Evolutionary conservation across 2,329 filamentous ascomycete species (phyloP), one percentile per base, ranked within the genome.

Genomic region (Sporothrix luriei): DNA sequence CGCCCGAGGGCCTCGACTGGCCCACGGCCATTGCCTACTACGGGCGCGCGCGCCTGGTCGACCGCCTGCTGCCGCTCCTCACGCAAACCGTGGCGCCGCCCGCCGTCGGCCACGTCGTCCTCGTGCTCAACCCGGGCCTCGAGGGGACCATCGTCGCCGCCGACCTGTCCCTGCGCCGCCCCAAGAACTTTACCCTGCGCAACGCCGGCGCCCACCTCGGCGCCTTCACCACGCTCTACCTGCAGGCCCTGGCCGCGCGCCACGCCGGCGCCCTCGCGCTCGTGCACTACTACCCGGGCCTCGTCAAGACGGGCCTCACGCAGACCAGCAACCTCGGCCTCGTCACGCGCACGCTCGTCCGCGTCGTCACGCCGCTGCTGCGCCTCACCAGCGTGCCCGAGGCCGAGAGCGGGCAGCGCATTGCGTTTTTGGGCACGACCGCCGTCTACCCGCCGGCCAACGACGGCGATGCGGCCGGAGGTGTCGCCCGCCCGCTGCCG

Each of bases 41-140:
- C 68, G 72, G 76, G 3, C 76, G 78, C 26, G 59, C 77, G 6
- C 75, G 78, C 3, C 68, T 79, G 10, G 68, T 77, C 33, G 73
- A 69, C 9, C 78, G 78, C 51, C 74, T 80, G 5, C 69, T 80
- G 5, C 78, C 78, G 0, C 74, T 79, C 0, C 74, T 79, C 6
- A 72, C 68, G 1, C 55, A 24, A 19, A 5, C 26, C 11, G 29
- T 33, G 9, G 55, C 70, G 1, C 75, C 75, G 7, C 19, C 21
- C n/a, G 46, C 46, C 55, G 67, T 48, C 1, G 67, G 66, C 10
- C 66, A 72, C 4, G 75, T 80, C 10, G 74, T 79, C 3, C 73
- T 69, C 24, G 73, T 81, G 13, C 72, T 79, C 9, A 76, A 77
- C 48, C 69, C 71, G n/a, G n/a, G 26, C 3, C 51, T 71, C 9